Evolutionary conservation across 345 rosid species (phyloP).

Genomic region (Limnanthes douglasii): DNA sequence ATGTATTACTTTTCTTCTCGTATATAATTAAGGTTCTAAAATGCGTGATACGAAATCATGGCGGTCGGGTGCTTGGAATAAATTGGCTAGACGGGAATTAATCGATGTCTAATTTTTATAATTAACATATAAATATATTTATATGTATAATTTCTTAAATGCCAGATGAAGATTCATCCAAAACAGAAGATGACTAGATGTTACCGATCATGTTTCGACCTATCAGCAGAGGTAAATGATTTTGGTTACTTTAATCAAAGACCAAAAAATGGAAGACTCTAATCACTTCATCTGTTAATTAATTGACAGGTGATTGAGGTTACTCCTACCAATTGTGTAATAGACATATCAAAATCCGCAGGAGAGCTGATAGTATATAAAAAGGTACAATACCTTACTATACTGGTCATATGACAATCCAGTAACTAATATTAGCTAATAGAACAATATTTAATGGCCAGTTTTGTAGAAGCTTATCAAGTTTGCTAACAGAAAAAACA

Average conservation of each 20-base stretch:
- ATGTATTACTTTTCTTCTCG: no score
- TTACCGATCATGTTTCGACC: conserved; percentile 38
- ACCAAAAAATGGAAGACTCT: not conserved
- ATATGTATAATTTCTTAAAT: not conserved
- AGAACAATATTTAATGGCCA: conserved; percentile 12
- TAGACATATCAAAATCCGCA: conserved; percentile 74
- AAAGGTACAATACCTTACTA: conserved; percentile 27
- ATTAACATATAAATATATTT: no score
- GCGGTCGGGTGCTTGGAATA: no score
- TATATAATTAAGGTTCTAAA: no score
- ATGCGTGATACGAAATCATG: no score
- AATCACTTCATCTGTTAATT: conserved; percentile 3
- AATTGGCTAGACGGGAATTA: no score
- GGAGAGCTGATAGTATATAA: conserved; percentile 47
- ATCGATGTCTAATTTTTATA: no score
- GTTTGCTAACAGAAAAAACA: conserved; percentile 36
- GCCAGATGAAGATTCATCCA: conserved; percentile 57
- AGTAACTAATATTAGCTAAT: conserved; percentile 4
- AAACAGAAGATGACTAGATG: conserved; percentile 39
- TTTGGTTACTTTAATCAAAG: not conserved
- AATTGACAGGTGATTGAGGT: conserved; percentile 67
- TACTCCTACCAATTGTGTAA: conserved; percentile 71
- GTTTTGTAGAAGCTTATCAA: conserved; percentile 75
- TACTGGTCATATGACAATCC: conserved; percentile 1
- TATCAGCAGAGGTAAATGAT: conserved; percentile 60